phyloP scores from a whole-genome alignment of 2,329 filamentous ascomycete genomes.

The Leptosphaerulina australis region DNA sequence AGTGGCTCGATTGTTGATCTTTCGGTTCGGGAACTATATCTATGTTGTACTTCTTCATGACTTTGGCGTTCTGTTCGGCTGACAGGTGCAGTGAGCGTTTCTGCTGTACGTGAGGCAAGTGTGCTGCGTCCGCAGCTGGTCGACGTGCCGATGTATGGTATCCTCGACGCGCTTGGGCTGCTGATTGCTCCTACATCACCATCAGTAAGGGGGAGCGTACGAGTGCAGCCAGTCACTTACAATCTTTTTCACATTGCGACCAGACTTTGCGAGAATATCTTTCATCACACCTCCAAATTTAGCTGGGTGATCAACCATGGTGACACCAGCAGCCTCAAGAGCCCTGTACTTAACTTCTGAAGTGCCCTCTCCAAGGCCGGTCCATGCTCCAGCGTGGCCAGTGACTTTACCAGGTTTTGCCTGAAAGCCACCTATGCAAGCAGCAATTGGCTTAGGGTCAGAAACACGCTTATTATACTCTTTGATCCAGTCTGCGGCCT shows the following conservation, averaged over 20 bases:
- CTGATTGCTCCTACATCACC: constrained; percentile 39
- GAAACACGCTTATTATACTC: constrained; percentile 64
- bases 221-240: constrained; percentile 26
- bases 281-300: constrained; percentile 74
- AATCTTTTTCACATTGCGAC: constrained; percentile 50
- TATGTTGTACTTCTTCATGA: constrained; percentile 61
- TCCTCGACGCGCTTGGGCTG: constrained; percentile 52
- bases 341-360: constrained; percentile 69
- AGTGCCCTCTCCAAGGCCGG: constrained; percentile 68
- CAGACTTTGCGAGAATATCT: constrained; percentile 58
- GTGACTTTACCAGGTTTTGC: constrained; percentile 71
- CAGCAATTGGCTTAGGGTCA: constrained; percentile 76
- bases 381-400: constrained; percentile 80
- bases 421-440: constrained; percentile 69
- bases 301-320: constrained; percentile 76
- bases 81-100: constrained; percentile 62
- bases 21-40: constrained; percentile 51
- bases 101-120: constrained; percentile 39
- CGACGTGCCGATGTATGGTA: constrained; percentile 49
- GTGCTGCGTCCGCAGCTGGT: constrained; percentile 15
- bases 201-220: constrained; percentile 1
- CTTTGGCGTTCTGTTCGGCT: constrained; percentile 59
- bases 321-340: constrained; percentile 69
- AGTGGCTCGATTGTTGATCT: constrained; percentile 48
- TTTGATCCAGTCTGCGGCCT: constrained; percentile 75